Evolutionary conservation across 176 grass and related monocot species (phyloP).

Genomic region (Aegilops bicornis): DNA sequence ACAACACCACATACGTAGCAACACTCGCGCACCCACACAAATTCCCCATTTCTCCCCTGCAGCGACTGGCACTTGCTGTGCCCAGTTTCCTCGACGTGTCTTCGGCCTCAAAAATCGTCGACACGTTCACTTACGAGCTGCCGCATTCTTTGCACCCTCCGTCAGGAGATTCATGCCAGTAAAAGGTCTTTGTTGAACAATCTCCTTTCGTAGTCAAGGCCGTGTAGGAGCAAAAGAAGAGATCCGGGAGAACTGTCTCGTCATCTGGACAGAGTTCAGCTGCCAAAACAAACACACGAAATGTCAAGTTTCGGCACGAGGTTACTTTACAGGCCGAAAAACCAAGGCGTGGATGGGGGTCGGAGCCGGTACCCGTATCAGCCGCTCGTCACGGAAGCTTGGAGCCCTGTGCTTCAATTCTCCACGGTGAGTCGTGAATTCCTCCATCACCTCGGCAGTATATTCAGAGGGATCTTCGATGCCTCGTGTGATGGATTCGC

Average conservation of each 20-base stretch:
- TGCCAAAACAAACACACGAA: neutral
- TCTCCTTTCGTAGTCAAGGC: neutral
- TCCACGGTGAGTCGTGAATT: constrained; percentile 74
- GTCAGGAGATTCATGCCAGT: neutral
- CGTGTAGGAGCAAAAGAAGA: constrained; percentile 3
- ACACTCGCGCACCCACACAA: neutral
- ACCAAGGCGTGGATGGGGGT: neutral
- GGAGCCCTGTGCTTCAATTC: constrained; percentile 60
- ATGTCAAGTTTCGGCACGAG: neutral
- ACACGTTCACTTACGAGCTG: neutral
- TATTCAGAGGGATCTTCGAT: constrained; percentile 23
- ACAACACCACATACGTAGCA: neutral
- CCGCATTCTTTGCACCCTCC: neutral
- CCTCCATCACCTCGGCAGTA: constrained; percentile 72
- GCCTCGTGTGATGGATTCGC: constrained; percentile 25
- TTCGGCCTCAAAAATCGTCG: neutral
- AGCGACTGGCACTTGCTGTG: neutral
- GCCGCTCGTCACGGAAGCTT: constrained; percentile 55
- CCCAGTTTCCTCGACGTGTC: neutral
- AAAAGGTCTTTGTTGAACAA: neutral
- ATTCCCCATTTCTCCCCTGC: neutral
- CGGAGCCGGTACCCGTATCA: constrained; percentile 32
- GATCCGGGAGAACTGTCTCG: constrained; percentile 27
- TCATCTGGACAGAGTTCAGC: constrained; percentile 56
- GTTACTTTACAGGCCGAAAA: neutral